phyloP scores from a whole-genome alignment of 2,329 filamentous ascomycete genomes.

The Trematosphaeria pertusa region DNA sequence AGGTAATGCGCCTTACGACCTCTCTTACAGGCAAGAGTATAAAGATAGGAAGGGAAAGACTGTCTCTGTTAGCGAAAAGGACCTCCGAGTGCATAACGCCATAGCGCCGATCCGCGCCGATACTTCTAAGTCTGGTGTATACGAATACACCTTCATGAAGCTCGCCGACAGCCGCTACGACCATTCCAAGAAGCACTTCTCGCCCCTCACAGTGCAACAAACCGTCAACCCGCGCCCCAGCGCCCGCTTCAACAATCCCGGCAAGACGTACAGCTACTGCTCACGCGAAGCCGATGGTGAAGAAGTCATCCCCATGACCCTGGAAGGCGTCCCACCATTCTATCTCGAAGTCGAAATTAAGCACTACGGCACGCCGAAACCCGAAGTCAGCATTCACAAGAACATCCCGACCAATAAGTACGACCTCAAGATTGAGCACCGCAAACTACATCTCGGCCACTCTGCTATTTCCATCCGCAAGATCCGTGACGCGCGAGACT shows the following conservation, averaged over 20 bases:
- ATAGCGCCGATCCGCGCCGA: slow-evolving; percentile 85
- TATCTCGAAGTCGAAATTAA: slow-evolving; percentile 91
- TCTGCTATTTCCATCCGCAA: slow-evolving; percentile 89
- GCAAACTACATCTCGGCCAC: slow-evolving; percentile 84
- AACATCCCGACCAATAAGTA: slow-evolving; percentile 78
- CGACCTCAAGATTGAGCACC: slow-evolving; percentile 82
- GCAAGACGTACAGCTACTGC: slow-evolving; percentile 95
- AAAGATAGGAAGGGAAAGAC: slow-evolving; percentile 70
- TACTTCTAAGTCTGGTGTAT: slow-evolving; percentile 79
- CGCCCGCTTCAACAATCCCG: slow-evolving; percentile 82
- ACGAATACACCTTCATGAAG: slow-evolving; percentile 84
- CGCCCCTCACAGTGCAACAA: slow-evolving; percentile 76
- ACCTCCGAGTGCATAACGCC: slow-evolving; percentile 77
- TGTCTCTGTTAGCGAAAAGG: slow-evolving; percentile 65
- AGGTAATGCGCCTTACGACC: slow-evolving; percentile 81
- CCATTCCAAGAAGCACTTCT: slow-evolving; percentile 69
- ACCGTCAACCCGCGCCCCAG: slow-evolving; percentile 83
- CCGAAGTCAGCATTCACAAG: slow-evolving; percentile 81
- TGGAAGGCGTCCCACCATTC: slow-evolving; percentile 87
- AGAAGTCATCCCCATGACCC: slow-evolving; percentile 84
- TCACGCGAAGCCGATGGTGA: slow-evolving; percentile 81
- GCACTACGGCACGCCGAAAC: slow-evolving; percentile 80
- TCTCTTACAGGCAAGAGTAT: slow-evolving; percentile 81
- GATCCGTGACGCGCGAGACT: slow-evolving; percentile 86
- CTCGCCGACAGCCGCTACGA: slow-evolving; percentile 88